Evolutionary conservation across 129 eudicot genomes (phyloP), one percentile per base, ranked within the genome.

Genomic region (Lactuca saligna): DNA sequence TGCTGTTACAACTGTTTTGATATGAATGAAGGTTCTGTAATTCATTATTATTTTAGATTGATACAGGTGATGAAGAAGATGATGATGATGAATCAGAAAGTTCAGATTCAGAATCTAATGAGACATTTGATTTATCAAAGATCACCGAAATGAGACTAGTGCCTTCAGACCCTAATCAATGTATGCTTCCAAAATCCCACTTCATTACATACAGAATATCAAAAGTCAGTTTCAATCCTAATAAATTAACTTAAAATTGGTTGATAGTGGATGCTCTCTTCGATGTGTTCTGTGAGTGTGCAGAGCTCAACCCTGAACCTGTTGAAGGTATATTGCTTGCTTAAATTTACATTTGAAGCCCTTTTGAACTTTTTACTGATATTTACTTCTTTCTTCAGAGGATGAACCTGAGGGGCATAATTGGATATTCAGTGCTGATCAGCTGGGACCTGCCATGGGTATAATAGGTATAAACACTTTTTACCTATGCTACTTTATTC

Each of bases 391-490:
- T 72, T 64, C 17, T 51, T 63, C 77, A 85, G 95, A 88, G 54
- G 95, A 87, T 46, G 51, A 46, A 46, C 51, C n/a, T 25, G 29
- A 25, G 54, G 88, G 81, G 61, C 92, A 89, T 60, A 85, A 87
- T 53, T 89, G 99, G 99, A 74, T 87, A 46, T 89, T 89, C 67
- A 93, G 97, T 93, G 97, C 83, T 75, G 99, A 93, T 78, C 95
- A 89, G 76, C 42, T 46, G 14, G 50, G 14, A 46, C 51, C 51
- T 12, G 3, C 4, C 51, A 46, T 46, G 51, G 51, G 51, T 46
- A 8, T 46, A 46, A n/a, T n/a, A 3, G 12, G 12, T 44, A 10
- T 39, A 13, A 44, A 9, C 51, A 46, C 15, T 12, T 46, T 10
- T 35, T 35, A 35, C 38, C 6, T 35, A 2, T 35, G 38, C 38